Evolutionary conservation across 2,329 filamentous ascomycete genomes (phyloP).

Genomic region (Aspergillus sergii): DNA sequence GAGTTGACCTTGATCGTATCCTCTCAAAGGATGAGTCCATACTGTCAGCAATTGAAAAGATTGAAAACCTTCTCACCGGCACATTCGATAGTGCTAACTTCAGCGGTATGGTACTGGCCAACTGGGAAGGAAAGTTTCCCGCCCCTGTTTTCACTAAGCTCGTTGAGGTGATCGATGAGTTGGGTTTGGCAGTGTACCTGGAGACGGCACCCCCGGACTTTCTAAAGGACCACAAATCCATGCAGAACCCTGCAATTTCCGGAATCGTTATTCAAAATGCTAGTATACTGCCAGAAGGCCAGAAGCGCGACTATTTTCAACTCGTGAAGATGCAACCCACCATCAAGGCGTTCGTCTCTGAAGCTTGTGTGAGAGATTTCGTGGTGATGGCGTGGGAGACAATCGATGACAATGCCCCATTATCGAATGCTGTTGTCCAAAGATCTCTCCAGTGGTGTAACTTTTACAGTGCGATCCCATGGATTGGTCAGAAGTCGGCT

Average conservation of each 20-base stretch:
- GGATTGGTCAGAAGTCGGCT: conserved; percentile 45
- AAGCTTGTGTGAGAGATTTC: conserved; percentile 49
- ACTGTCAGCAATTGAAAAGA: conserved; percentile 29
- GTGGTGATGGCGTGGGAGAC: conserved; percentile 51
- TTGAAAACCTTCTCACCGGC: conserved; percentile 30
- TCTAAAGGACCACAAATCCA: conserved; percentile 36
- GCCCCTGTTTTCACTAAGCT: conserved; percentile 33
- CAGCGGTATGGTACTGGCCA: conserved; percentile 46
- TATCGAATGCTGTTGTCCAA: conserved; percentile 47
- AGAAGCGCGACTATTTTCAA: conserved; percentile 49
- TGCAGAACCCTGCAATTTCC: conserved; percentile 38
- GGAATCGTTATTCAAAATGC: conserved; percentile 47
- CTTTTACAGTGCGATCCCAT: conserved; percentile 50
- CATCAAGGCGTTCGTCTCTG: conserved; percentile 50
- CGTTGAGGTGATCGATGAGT: conserved; percentile 33
- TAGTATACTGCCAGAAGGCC: conserved; percentile 44
- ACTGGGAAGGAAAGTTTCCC: conserved; percentile 42
- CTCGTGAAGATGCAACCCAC: conserved; percentile 45
- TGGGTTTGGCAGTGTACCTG: conserved; percentile 47
- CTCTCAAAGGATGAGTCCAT: conserved; percentile 25
- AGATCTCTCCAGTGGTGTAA: conserved; percentile 50
- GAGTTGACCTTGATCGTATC: conserved; percentile 33
- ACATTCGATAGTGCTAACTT: conserved; percentile 35
- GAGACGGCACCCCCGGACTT: conserved; percentile 46
- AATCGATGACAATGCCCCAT: conserved; percentile 39